Percentiles rank a stretch among this genome's conserved stretches.
These are phyloP conservation scores for Rostrohypoxylon terebratum DNA, from an alignment of 495 filamentous ascomycete genomes.

Conservation along the genomic window DNA sequence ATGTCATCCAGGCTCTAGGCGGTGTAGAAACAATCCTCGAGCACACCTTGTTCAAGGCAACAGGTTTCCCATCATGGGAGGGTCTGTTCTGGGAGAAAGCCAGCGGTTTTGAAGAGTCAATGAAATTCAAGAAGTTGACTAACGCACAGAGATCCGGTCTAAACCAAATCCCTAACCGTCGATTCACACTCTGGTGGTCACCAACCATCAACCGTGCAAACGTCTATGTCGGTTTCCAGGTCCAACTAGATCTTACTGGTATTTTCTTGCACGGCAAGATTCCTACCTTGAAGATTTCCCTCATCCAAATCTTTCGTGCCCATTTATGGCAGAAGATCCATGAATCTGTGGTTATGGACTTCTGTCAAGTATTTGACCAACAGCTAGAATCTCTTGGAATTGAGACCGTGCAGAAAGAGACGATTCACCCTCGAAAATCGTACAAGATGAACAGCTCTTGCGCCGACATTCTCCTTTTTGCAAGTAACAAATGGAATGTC, in stretches of 20 bases:
- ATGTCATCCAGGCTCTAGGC: slow-evolving; percentile 97
- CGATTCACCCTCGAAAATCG: slow-evolving; percentile 98
- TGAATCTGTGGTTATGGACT: slow-evolving; percentile 98
- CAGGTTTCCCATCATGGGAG: slow-evolving; percentile 98
- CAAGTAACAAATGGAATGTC: slow-evolving; percentile 99
- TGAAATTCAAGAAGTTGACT: slow-evolving; percentile 99
- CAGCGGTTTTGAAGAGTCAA: slow-evolving; percentile 80
- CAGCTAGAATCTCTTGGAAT: slow-evolving; percentile 96
- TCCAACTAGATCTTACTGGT: slow-evolving; percentile 97
- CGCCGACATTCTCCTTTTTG: slow-evolving; percentile 97
- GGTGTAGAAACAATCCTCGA: slow-evolving; percentile 99
- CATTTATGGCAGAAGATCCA: slow-evolving; percentile 99
- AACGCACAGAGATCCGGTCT: slow-evolving; percentile 98
- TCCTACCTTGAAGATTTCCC: slow-evolving; percentile 95
- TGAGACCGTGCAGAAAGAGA: slow-evolving; percentile 99
- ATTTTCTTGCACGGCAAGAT: slow-evolving; percentile 99
- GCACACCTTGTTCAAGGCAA: slow-evolving; percentile 98
- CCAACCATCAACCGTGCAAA: slow-evolving; percentile 83
- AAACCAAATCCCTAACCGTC: slow-evolving; percentile 99
- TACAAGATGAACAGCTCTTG: slow-evolving; percentile 99
- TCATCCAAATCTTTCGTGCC: slow-evolving; percentile 99
- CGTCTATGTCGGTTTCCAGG: slow-evolving; percentile 96
- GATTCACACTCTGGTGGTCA: slow-evolving; percentile 99
- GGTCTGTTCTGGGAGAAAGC: slow-evolving; percentile 98
- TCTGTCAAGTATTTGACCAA: slow-evolving; percentile 99